Evolutionary conservation across 176 grass and related monocot species (phyloP).

Genomic region (Stipa capillata): DNA sequence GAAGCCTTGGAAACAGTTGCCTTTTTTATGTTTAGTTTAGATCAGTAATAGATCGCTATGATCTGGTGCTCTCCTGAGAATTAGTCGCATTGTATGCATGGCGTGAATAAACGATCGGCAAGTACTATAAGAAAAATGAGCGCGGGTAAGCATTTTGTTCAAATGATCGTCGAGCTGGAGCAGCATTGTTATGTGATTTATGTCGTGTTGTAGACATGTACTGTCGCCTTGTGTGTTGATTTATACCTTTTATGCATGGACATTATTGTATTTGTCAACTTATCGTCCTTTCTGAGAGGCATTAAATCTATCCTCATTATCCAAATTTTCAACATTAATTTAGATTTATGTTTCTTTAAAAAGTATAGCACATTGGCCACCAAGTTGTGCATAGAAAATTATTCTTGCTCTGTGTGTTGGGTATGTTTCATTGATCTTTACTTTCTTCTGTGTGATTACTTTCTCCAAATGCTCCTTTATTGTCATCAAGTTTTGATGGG

Average conservation of each 20-base stretch:
- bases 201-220: background rate
- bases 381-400: background rate
- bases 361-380: background rate
- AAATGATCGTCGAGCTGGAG: background rate
- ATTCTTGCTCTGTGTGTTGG: background rate
- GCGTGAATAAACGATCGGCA: background rate
- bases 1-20: background rate
- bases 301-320: background rate
- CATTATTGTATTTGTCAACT: background rate
- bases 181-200: background rate
- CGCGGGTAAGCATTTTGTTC: background rate
- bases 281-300: background rate
- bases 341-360: background rate
- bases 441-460: background rate
- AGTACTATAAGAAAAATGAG: background rate
- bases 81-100: background rate
- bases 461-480: background rate
- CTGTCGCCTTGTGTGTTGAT: background rate
- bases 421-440: background rate
- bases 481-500: background rate
- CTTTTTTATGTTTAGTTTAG: background rate
- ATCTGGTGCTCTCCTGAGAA: background rate
- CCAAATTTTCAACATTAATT: background rate
- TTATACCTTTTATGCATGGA: background rate
- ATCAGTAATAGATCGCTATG: background rate